Percentiles rank a stretch among this genome's conserved stretches.
phyloP scores from a whole-genome alignment of 2,329 filamentous ascomycete genomes.

The Penicillium brevicompactum region DNA sequence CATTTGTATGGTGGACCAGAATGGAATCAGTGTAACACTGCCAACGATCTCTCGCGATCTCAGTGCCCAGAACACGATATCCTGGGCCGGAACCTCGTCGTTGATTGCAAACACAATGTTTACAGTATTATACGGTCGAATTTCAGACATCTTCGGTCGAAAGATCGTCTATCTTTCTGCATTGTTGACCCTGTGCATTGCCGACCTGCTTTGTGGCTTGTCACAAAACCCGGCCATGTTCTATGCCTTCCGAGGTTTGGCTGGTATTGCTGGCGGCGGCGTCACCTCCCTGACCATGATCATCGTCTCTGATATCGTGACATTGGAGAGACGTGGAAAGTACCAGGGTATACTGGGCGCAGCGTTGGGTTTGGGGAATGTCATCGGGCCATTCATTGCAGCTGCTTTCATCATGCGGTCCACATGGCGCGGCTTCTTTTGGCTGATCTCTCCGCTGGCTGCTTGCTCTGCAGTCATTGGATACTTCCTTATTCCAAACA shows the following conservation, averaged over 20 bases:
- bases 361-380: conserved; percentile 49
- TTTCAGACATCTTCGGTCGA: conserved; percentile 64
- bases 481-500: conserved; percentile 56
- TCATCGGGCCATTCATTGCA: conserved; percentile 51
- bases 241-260: conserved; percentile 62
- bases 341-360: conserved; percentile 52
- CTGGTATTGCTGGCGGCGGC: conserved; percentile 65
- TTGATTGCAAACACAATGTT: conserved; percentile 67
- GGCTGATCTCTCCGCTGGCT: conserved; percentile 56
- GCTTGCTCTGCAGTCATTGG: conserved; percentile 50
- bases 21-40: conserved; percentile 57
- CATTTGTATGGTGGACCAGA: conserved; percentile 61
- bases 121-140: conserved; percentile 64
- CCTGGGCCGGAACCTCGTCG: conserved; percentile 73
- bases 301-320: conserved; percentile 63
- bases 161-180: conserved; percentile 61
- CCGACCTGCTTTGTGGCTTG: conserved; percentile 62
- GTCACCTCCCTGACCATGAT: conserved; percentile 63
- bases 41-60: conserved; percentile 56
- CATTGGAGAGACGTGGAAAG: conserved; percentile 61
- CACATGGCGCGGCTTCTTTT: conserved; percentile 52
- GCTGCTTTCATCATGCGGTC: conserved; percentile 47
- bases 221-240: conserved; percentile 59
- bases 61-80: conserved; percentile 52
- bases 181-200: conserved; percentile 55